These are phyloP conservation scores for Conoideocrella luteorostrata DNA, from an alignment of 2,329 filamentous ascomycete genomes.

Conservation along the genomic window DNA sequence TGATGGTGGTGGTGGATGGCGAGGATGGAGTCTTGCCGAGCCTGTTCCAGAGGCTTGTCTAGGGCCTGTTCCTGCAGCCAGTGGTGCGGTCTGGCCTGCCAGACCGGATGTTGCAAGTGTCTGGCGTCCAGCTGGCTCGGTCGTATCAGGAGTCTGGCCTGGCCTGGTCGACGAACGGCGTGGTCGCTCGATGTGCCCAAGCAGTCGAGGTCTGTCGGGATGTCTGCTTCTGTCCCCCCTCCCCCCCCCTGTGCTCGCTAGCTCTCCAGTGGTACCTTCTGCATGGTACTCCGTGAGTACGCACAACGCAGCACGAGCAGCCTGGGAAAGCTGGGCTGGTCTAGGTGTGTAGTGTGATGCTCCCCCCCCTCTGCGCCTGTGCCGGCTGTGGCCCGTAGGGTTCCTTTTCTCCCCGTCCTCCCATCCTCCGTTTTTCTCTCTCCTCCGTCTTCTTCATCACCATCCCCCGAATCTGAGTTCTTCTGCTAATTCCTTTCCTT, in stretches of 20 bases:
- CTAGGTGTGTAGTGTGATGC: too few relatives aligned
- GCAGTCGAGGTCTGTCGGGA: too few relatives aligned
- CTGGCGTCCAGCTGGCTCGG: not conserved
- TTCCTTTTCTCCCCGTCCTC: constrained; percentile 27
- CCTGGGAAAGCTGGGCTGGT: not conserved
- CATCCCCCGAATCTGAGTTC: constrained; percentile 28
- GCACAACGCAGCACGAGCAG: too few relatives aligned
- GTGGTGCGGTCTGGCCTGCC: not conserved
- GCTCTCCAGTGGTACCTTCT: too few relatives aligned
- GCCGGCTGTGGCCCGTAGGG: constrained; percentile 5
- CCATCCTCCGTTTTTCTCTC: constrained; percentile 26
- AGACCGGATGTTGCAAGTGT: not conserved
- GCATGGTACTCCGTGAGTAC: too few relatives aligned
- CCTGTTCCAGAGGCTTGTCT: too few relatives aligned
- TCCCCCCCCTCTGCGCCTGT: not conserved
- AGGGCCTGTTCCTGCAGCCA: constrained; percentile 2
- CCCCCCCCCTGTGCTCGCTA: too few relatives aligned
- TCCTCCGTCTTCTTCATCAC: constrained; percentile 26
- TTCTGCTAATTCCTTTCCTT: constrained; percentile 26
- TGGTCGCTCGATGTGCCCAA: too few relatives aligned
- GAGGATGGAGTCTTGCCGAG: not conserved
- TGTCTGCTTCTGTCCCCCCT: too few relatives aligned
- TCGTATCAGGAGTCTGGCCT: not conserved
- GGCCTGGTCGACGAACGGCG: not conserved
- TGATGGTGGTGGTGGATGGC: not conserved